A percentile compares a stretch with the other conserved stretches of the same genome.
These are phyloP conservation scores for Umbelopsis sp. DNA, from an alignment of 192 early-diverging fungal species.

Conservation along the genomic window DNA sequence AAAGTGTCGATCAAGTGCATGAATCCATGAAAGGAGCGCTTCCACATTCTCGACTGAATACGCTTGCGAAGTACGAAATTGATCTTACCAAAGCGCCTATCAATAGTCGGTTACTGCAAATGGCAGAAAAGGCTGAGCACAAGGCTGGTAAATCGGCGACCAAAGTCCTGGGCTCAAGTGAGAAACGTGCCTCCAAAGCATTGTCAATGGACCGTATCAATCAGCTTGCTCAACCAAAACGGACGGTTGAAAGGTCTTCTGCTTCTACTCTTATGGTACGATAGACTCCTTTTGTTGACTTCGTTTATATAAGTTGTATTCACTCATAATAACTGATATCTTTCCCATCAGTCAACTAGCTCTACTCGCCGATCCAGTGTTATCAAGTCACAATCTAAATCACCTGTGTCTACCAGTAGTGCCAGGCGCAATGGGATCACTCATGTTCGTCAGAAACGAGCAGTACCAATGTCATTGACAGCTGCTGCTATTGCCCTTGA, in stretches of 20 bases:
- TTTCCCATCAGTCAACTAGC: background rate
- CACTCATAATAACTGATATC: background rate
- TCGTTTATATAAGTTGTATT: no score
- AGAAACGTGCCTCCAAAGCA: background rate
- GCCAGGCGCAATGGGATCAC: slow-evolving; percentile 3
- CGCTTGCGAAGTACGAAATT: background rate
- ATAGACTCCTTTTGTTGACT: background rate
- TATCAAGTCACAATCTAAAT: background rate
- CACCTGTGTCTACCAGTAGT: background rate
- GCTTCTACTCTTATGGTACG: background rate
- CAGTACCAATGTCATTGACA: slow-evolving; percentile 8
- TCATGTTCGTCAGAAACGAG: slow-evolving; percentile 3
- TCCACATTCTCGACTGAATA: background rate
- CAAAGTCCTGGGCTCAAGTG: background rate
- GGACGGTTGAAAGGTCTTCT: background rate
- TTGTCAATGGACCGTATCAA: slow-evolving; percentile 8
- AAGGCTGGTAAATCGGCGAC: background rate
- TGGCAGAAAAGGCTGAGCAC: background rate
- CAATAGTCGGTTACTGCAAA: slow-evolving; percentile 9
- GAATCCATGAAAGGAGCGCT: background rate
- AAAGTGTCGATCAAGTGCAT: slow-evolving; percentile 1
- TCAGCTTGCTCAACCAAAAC: slow-evolving; percentile 5
- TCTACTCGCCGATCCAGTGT: background rate
- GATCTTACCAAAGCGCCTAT: background rate
- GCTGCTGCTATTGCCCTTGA: slow-evolving; percentile 5